Percentiles rank a stretch among this genome's conserved stretches.
phyloP scores from a whole-genome alignment of 108 stramenopile species.

The Cyclotella choctawhatcheeana region DNA sequence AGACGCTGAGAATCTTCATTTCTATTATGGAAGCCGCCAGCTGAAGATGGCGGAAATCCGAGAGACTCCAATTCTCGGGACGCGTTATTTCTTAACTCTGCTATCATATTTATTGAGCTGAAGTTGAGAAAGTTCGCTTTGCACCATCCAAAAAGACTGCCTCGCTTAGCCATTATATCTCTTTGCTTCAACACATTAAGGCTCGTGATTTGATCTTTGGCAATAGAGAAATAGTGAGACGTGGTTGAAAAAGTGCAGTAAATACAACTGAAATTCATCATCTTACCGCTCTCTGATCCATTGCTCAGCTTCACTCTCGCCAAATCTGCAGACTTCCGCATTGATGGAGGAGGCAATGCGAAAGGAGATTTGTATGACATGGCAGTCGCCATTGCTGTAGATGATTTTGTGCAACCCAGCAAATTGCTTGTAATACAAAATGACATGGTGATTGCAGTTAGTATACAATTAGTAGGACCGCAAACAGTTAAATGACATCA shows the following conservation, averaged over 20 bases:
- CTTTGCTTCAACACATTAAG: constrained; percentile 60
- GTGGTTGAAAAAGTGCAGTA: neutral
- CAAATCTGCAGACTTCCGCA: constrained; percentile 57
- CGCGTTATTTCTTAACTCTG: constrained; percentile 66
- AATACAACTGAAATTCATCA: neutral
- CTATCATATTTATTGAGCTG: constrained; percentile 64
- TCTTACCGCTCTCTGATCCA: constrained; percentile 59
- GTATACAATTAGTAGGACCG: no score
- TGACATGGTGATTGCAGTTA: no score
- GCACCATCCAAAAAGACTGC: constrained; percentile 59
- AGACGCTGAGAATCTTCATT: constrained; percentile 53
- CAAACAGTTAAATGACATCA: no score
- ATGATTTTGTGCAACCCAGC: constrained; percentile 60
- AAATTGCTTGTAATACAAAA: constrained; percentile 75
- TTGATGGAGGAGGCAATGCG: constrained; percentile 58
- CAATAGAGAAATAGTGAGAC: neutral
- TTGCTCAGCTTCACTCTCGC: constrained; percentile 62
- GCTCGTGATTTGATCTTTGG: constrained; percentile 62
- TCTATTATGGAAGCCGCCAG: constrained; percentile 64
- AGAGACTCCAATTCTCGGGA: constrained; percentile 62
- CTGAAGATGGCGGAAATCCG: constrained; percentile 50
- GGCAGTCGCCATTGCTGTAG: constrained; percentile 71
- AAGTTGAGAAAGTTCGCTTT: constrained; percentile 62
- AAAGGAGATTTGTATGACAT: constrained; percentile 74
- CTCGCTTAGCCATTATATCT: constrained; percentile 53